phyloP scores from a whole-genome alignment of 192 early-diverging fungal species.

The Paraglomus occultum region DNA sequence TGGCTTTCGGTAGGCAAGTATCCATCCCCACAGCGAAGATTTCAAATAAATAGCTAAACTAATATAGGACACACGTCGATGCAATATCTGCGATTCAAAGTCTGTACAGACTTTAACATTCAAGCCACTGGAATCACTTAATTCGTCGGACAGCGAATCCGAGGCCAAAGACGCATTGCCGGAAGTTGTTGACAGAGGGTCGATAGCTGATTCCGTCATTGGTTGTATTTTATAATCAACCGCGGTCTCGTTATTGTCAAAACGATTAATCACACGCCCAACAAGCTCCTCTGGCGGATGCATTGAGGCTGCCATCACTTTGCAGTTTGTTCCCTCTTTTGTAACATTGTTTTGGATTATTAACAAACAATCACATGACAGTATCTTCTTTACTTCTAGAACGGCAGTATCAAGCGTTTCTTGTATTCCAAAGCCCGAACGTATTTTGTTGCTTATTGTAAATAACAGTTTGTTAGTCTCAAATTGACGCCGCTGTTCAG shows the following conservation, averaged over 20 bases:
- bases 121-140: too few relatives aligned
- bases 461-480: slow-evolving; percentile 40
- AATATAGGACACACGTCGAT: slow-evolving; percentile 27
- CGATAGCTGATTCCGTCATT: too few relatives aligned
- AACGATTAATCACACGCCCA: too few relatives aligned
- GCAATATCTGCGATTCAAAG: too few relatives aligned
- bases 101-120: too few relatives aligned
- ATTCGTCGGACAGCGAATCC: neutral
- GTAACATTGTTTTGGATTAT: too few relatives aligned
- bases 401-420: slow-evolving; percentile 35
- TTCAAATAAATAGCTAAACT: slow-evolving; percentile 35
- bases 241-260: too few relatives aligned
- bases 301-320: neutral
- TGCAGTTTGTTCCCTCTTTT: neutral
- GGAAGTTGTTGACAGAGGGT: too few relatives aligned
- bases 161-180: neutral
- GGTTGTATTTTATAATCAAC: too few relatives aligned
- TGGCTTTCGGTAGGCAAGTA: slow-evolving; percentile 30
- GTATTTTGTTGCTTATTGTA: slow-evolving; percentile 34
- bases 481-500: slow-evolving; percentile 36
- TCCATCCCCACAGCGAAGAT: slow-evolving; percentile 36
- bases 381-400: slow-evolving; percentile 36
- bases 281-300: too few relatives aligned
- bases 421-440: slow-evolving; percentile 32
- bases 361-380: slow-evolving; percentile 18